Evolutionary conservation across 305 asterid species (phyloP), one percentile per base, ranked within the genome.

Genomic region (Andrographis paniculata): DNA sequence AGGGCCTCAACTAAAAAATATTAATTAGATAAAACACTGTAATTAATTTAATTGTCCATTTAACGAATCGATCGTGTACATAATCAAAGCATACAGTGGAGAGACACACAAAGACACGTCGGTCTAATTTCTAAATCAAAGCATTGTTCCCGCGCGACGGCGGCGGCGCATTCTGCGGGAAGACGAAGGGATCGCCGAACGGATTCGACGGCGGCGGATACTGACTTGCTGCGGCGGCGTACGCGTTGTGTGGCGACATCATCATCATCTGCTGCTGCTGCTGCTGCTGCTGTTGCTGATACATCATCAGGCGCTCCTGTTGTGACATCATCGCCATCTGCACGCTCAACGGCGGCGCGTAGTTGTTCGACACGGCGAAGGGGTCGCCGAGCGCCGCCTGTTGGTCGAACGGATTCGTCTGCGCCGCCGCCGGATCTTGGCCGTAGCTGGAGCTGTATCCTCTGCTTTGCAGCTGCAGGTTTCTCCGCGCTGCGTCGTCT

Each of bases 311-410:
- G 21, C 71, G 77, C 37, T 79, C 79, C 24, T 74, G 96, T 15
- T 80, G 95, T 8, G 77, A 65, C 78, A 77, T 56, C 64, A 78
- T 17, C 42, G 55, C 72, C 83, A 86, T 66, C 60, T 78, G 95
- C 52, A 77, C 71, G 23, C 74, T 80, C 6, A 72, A 59, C 4
- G 72, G 84, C n/a, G 94, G 77, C 14, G 72, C 75, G 20, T 78
- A 27, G 55, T 23, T 64, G 62, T 48, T 70, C 16, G 89, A 87
- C 76, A 72, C 65, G 50, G 83, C 71, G 21, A 79, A 82, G 0
- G 98, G 94, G 61, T 78, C 91, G 5, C 21, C 91, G 7, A 22
- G 61, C 2, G 66, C 30, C 2, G 66, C 30, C 6, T 50, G 44
- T 10, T 16, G 81, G 50, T 64, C 40, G 20, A 67, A 72, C 18